phyloP scores from a whole-genome alignment of 2,329 filamentous ascomycete genomes.

The Colletotrichum sp. region DNA sequence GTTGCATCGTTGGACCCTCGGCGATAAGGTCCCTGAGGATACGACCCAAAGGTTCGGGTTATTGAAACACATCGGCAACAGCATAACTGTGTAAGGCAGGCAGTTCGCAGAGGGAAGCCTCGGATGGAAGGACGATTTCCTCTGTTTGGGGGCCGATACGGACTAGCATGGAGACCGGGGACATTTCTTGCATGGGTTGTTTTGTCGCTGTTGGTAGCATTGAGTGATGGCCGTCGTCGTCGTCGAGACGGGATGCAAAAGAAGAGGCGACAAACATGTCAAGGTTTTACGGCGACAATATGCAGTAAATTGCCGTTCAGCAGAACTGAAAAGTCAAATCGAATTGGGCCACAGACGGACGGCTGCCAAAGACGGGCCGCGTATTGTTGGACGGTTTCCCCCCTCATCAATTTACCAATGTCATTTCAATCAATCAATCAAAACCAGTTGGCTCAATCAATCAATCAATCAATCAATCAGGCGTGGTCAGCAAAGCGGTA shows the following conservation, averaged over 20 bases:
- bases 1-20: slow-evolving; percentile 4
- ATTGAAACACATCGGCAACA: neutral
- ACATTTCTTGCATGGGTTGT: neutral
- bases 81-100: neutral
- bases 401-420: neutral
- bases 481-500: slow-evolving; percentile 5
- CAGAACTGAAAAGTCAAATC: neutral
- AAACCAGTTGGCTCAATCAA: neutral
- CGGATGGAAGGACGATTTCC: neutral
- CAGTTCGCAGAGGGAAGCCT: neutral
- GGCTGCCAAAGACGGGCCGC: neutral
- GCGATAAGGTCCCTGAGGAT: neutral
- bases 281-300: neutral
- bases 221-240: neutral
- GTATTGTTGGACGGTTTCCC: neutral
- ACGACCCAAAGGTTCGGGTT: slow-evolving; percentile 4
- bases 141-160: neutral
- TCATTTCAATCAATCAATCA: neutral
- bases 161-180: neutral
- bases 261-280: neutral
- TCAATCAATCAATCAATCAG: neutral
- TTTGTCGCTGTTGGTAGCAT: neutral
- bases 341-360: neutral
- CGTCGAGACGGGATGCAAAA: neutral
- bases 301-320: neutral